Percentiles rank a stretch among this genome's conserved stretches.
Evolutionary conservation across 177 flowering plant genomes (phyloP).

Genomic region (Vitis hybrid): DNA sequence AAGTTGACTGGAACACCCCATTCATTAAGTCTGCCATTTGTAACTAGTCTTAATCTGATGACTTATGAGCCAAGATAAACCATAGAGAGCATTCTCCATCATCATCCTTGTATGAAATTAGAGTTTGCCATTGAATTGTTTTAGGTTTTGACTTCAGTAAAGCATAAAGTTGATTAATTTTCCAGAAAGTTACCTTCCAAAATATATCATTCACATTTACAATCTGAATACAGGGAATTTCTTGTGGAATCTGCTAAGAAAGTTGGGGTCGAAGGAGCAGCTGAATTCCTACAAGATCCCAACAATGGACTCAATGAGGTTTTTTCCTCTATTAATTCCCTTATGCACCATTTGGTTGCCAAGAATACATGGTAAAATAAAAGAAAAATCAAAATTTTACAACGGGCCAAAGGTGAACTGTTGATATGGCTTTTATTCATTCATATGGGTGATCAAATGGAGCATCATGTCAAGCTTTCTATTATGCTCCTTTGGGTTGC

Average conservation of each 20-base stretch:
- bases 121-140: background rate
- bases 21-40: too few species aligned
- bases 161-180: background rate
- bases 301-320: constrained; percentile 74
- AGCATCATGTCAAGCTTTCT: background rate
- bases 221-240: constrained; percentile 55
- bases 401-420: background rate
- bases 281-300: constrained; percentile 73
- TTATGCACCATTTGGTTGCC: background rate
- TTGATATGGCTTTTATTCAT: background rate
- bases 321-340: background rate
- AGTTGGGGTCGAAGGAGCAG: constrained; percentile 85
- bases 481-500: background rate
- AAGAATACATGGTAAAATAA: background rate
- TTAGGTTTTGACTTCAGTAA: background rate
- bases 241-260: constrained; percentile 72
- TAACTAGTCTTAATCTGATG: background rate
- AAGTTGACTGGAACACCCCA: too few species aligned
- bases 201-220: background rate
- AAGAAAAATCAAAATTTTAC: background rate
- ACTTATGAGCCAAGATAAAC: too few species aligned
- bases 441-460: background rate
- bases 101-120: background rate
- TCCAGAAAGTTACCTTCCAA: background rate
- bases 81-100: too few species aligned